Conservation (phyloP, 2,329 filamentous ascomycete species). For the Aspergillus fischeri region DNA sequence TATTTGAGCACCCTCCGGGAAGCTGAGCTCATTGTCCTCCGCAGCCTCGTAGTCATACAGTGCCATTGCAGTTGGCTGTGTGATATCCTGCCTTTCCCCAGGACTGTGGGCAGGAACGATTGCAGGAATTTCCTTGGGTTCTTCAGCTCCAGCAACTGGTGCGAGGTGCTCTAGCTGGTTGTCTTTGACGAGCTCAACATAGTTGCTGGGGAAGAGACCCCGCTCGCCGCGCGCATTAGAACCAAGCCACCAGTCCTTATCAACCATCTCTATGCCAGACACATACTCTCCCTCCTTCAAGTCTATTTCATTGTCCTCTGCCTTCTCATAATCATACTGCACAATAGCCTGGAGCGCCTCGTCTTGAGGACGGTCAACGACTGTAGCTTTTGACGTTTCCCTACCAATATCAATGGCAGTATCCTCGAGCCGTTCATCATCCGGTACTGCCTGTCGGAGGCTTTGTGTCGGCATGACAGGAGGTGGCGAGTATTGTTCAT, state of each 20-base stretch:
- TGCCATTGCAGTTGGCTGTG: conserved; percentile 70
- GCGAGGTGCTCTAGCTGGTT: conserved; percentile 30
- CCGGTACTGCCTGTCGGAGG: conserved; percentile 59
- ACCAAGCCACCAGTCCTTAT: conserved; percentile 98
- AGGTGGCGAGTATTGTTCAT: conserved; percentile 40
- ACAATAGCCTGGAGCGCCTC: conserved; percentile 71
- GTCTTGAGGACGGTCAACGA: conserved; percentile 44
- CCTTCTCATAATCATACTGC: conserved; percentile 95
- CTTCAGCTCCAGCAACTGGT: conserved; percentile 29
- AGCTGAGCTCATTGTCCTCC: conserved; percentile 83
- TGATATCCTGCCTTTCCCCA: conserved; percentile 28
- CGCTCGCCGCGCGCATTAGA: conserved; percentile 78
- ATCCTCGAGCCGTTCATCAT: conserved; percentile 63
- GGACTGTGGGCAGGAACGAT: conserved; percentile 35
- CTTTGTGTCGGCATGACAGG: conserved; percentile 58
- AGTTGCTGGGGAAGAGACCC: conserved; percentile 95
- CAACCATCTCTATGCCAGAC: conserved; percentile 92
- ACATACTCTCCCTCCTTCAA: conserved; percentile 84
- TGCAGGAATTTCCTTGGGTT: conserved; percentile 29
- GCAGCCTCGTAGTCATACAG: conserved; percentile 96
- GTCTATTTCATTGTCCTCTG: conserved; percentile 94
- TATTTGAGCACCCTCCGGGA: conserved; percentile 83
- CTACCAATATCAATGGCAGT: conserved; percentile 57
- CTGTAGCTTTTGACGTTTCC: conserved; percentile 55
- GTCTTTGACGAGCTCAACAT: conserved; percentile 78